Base-by-base conservation (phyloP, 352 stramenopile species). In the Phytopythium vexans region DNA sequence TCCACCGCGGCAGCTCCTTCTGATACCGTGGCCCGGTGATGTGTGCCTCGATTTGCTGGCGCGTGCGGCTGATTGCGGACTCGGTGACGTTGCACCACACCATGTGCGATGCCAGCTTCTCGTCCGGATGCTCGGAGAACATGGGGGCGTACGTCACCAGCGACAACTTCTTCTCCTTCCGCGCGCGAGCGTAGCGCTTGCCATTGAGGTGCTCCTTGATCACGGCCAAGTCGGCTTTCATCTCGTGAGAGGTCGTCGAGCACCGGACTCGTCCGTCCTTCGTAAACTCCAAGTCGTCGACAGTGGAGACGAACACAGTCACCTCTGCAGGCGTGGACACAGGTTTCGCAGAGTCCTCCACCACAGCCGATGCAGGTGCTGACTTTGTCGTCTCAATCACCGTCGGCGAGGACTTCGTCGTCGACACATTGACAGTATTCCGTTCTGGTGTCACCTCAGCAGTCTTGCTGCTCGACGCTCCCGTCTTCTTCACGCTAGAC, bases 41-140 rank as follows among this genome's bases (percentile, higher is more conserved):
- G 64, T 89, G 78, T 14, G 68, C 69, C 44, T 89, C 60, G 14
- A 89, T 62, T 31, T 77, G 74, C 49, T 67, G 57, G 8, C 68
- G 45, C 14, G 83, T 68, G 51, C 78, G 76, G 10, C 64, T 56
- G 46, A 86, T 75, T 34, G 72, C 64, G 15, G 72, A 77, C 49
- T 86, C 71, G 2, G 78, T 89, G 43, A 89, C 78, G 49, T 67
- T 69, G 58, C 78, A 89, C 78, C 78, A 89, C 9, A 53, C 47
- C 52, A 89, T 41, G 60, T 85, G 62, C 31, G 68, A 58, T 32
- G 56, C 40, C 63, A 80, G 72, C 15, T 73, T 70, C 49, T 82
- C 72, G 48, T 88, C 75, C 21, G 74, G 68, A 38, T 89, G 77
- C 51, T 67, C 52, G 42, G 74, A 56, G 53, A 89, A 88, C 77